Evolutionary conservation across 129 eudicot genomes (phyloP).

Genomic region (Dittrichia graveolens): DNA sequence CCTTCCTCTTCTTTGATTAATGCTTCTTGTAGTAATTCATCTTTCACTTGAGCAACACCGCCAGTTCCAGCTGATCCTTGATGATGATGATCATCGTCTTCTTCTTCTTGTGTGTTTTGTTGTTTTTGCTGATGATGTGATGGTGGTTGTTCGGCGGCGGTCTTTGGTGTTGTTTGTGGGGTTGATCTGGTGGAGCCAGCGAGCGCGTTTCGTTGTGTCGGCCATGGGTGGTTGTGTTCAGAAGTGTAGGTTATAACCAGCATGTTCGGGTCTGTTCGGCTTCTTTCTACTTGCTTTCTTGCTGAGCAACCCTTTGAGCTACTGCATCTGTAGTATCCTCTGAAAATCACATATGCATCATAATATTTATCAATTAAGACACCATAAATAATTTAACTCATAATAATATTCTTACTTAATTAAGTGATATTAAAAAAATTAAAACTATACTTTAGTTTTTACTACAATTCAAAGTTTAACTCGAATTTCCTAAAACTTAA

Average conservation of each 20-base stretch:
- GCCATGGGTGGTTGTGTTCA: conserved; percentile 98
- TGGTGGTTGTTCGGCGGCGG: conserved; percentile 24
- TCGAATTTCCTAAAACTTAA: too few relatives aligned
- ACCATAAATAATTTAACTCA: too few relatives aligned
- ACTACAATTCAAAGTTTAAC: too few relatives aligned
- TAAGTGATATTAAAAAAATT: too few relatives aligned
- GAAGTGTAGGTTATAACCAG: conserved; percentile 90
- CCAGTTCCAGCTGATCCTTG: neutral
- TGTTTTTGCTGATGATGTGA: conserved; percentile 12
- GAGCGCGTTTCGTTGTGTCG: conserved; percentile 89
- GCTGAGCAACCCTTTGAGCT: conserved; percentile 97
- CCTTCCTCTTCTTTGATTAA: too few relatives aligned
- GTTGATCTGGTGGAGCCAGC: conserved; percentile 79
- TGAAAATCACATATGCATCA: conserved; percentile 31
- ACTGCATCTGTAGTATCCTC: conserved; percentile 96
- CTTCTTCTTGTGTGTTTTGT: conserved; percentile 35
- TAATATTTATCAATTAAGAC: too few relatives aligned
- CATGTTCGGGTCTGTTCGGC: conserved; percentile 94
- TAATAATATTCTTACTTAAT: too few relatives aligned
- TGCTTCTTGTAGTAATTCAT: conserved; percentile 33
- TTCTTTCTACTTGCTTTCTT: conserved; percentile 91
- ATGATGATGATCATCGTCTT: neutral
- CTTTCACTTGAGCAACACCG: conserved; percentile 29
- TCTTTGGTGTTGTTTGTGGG: conserved; percentile 61
- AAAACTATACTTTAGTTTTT: too few relatives aligned